phyloP scores from a whole-genome alignment of 202 grass and related monocot genomes.

The Bolboschoenoplectus hybrid region DNA sequence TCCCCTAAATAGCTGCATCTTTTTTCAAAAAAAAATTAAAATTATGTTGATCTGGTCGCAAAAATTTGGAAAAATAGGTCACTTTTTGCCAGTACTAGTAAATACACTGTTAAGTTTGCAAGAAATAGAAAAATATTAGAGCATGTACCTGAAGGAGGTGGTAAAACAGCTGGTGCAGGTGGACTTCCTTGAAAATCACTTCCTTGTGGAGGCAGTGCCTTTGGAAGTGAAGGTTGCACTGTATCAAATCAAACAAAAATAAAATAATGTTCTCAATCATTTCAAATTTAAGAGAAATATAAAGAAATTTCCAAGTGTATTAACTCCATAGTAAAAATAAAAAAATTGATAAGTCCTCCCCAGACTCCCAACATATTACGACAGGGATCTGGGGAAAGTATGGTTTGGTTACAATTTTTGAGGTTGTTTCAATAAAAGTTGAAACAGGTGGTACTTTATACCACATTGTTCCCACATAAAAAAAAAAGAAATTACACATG shows the following conservation, averaged over 20 bases:
- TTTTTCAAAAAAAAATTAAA: background rate
- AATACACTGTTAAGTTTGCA: background rate
- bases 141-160: background rate
- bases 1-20: background rate
- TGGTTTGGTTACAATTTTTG: too few species aligned
- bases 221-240: conserved; percentile 39
- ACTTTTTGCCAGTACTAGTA: conserved; percentile 2
- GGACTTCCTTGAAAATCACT: conserved; percentile 42
- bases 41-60: background rate
- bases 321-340: background rate
- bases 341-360: background rate
- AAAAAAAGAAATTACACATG: too few species aligned
- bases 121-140: background rate
- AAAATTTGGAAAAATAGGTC: background rate
- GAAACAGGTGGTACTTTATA: too few species aligned
- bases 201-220: conserved; percentile 39
- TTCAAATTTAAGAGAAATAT: background rate
- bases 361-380: background rate
- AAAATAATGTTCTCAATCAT: background rate
- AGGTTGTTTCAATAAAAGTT: too few species aligned
- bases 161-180: conserved; percentile 37
- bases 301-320: background rate
- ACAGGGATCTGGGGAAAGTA: too few species aligned
- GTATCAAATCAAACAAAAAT: background rate
- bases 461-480: too few species aligned